Conservation (phyloP, 768 basidiomycete species). For the Cystofilobasidium bisporidii region DNA sequence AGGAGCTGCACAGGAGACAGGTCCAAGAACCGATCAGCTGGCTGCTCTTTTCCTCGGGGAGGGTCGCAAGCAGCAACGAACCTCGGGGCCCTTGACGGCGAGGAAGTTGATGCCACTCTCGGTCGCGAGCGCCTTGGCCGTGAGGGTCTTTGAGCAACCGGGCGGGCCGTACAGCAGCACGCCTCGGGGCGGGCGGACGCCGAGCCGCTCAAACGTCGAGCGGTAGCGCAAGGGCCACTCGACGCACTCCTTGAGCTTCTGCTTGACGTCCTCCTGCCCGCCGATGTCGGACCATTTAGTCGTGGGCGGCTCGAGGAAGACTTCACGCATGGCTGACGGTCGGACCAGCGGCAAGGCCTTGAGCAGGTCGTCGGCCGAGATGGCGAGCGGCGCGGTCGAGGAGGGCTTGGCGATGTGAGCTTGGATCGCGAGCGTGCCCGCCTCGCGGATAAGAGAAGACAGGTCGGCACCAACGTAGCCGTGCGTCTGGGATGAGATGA, state of each 20-base stretch:
- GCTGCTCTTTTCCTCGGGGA: too few relatives aligned
- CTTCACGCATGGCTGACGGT: conserved; percentile 86
- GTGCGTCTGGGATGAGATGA: conserved; percentile 65
- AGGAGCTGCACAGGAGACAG: conserved; percentile 63
- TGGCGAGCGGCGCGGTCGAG: conserved; percentile 34
- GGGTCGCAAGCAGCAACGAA: conserved; percentile 42
- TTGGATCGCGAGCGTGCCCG: conserved; percentile 84
- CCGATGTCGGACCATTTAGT: conserved; percentile 82
- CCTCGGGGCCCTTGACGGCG: conserved; percentile 96
- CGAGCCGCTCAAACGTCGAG: conserved; percentile 74
- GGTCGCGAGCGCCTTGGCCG: conserved; percentile 81
- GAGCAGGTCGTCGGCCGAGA: conserved; percentile 54
- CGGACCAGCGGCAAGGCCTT: conserved; percentile 66
- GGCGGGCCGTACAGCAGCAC: conserved; percentile 89
- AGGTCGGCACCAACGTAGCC: conserved; percentile 97
- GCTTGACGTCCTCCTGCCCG: conserved; percentile 69
- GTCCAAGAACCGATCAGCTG: too few relatives aligned
- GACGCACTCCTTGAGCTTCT: conserved; percentile 77
- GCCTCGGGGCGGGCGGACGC: conserved; percentile 78
- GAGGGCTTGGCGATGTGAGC: conserved; percentile 35
- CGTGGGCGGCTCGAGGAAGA: conserved; percentile 76
- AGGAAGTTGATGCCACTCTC: conserved; percentile 94
- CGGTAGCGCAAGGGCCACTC: conserved; percentile 91
- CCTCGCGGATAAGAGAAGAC: conserved; percentile 81
- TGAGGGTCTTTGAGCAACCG: conserved; percentile 92